Percentiles rank a stretch among this genome's conserved stretches.
Conservation (phyloP, 352 stramenopile species). For the Phytophthora sp. region DNA sequence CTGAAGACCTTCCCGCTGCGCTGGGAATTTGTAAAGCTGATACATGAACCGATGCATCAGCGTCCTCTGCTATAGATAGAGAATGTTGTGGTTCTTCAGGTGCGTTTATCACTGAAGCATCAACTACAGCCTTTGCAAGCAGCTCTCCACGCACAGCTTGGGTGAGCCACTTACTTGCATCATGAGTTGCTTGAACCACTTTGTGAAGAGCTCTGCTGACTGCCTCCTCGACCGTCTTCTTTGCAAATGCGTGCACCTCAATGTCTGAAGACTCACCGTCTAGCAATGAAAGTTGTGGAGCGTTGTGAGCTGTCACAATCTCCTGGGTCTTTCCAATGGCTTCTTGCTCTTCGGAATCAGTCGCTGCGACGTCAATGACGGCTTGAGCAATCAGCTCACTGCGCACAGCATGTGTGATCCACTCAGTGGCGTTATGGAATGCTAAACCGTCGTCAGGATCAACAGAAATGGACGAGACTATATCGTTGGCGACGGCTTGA, state of each 20-base stretch:
- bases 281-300: slow-evolving; percentile 11
- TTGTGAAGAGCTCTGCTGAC: slow-evolving; percentile 15
- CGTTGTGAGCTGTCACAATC: neutral
- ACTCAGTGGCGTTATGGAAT: neutral
- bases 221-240: slow-evolving; percentile 12
- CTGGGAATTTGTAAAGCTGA: slow-evolving; percentile 13
- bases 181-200: slow-evolving; percentile 6
- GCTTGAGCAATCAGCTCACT: slow-evolving; percentile 13
- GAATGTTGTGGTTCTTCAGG: slow-evolving; percentile 2
- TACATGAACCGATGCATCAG: neutral
- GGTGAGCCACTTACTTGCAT: slow-evolving; percentile 11
- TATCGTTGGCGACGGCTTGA: slow-evolving; percentile 13
- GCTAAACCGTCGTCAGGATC: slow-evolving; percentile 1
- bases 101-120: too few species aligned
- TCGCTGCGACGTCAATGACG: neutral
- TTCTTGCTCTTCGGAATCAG: neutral
- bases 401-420: slow-evolving; percentile 9
- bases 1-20: neutral
- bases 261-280: neutral
- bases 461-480: slow-evolving; percentile 15
- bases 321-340: neutral
- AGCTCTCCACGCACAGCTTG: slow-evolving; percentile 16
- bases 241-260: slow-evolving; percentile 14
- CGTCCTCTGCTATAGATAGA: neutral
- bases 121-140: slow-evolving; percentile 2